Evolutionary conservation across 371 early-diverging fungal species (phyloP), one percentile per base, ranked within the genome.

Genomic region (Lichtheimia ramosa): DNA sequence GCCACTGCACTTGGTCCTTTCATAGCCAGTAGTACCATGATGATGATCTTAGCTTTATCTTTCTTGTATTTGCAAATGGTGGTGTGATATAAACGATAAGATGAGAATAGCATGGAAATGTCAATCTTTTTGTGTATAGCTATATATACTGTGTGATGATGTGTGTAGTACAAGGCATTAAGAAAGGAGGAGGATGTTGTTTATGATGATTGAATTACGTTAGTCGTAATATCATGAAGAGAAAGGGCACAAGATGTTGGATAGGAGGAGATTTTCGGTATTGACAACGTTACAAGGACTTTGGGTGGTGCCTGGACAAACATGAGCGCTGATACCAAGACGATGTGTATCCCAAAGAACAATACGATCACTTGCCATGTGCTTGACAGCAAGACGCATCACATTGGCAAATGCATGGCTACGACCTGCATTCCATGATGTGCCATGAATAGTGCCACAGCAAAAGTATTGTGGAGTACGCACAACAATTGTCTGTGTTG

Each of bases 281-380:
- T 61, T 53, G 15, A 69, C 61, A 18, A 64, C 56, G 56, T 60
- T 58, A 3, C 69, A 63, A 27, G 57, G 60, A 48, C 63, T 62
- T 54, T 70, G 61, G 3, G 64, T 34, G 4, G 66, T 59, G 28
- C 59, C 59, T 2, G 63, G 25, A 14, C 14, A 42, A 28, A 43
- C 28, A 14, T 59, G 51, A 24, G 61, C 61, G 6, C 49, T 57
- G 6, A 64, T 34, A 21, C 77, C 77, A 15, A 77, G 53, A 28
- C 65, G 64, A 50, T 71, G 66, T n/a, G 59, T 56, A 54, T 71
- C 70, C 77, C 77, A 77, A 12, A 74, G 49, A 7, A 63, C 21
- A 3, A 75, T 48, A 6, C 63, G 61, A 13, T 65, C 49, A 7
- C 5, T 15, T 48, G 39, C 24, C 16, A 56, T 39, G 18, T 25